Evolutionary conservation across 2,329 filamentous ascomycete genomes (phyloP).

Genomic region (Aspergillus costaricaensis): DNA sequence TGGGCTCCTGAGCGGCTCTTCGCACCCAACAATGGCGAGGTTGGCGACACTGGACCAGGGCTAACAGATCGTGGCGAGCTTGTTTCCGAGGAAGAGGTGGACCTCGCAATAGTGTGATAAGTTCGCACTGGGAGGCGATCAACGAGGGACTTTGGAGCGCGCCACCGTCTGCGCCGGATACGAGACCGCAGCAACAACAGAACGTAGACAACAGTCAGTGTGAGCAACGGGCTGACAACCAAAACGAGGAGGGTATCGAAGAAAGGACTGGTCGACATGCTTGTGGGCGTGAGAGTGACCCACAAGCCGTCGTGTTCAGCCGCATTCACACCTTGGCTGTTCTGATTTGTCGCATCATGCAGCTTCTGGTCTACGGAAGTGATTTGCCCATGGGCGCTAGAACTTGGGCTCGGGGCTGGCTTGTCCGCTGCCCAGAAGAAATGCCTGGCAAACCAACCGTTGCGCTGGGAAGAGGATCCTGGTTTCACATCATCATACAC

Average conservation of each 20-base stretch:
- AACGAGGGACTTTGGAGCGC: slow-evolving; percentile 95
- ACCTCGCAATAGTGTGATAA: slow-evolving; percentile 75
- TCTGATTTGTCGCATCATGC: slow-evolving; percentile 16
- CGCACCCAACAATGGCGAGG: slow-evolving; percentile 70
- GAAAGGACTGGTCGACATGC: slow-evolving; percentile 84
- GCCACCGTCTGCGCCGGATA: slow-evolving; percentile 86
- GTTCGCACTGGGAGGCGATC: slow-evolving; percentile 92
- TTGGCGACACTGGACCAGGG: slow-evolving; percentile 66
- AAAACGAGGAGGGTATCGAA: slow-evolving; percentile 95
- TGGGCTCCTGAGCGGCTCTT: slow-evolving; percentile 33
- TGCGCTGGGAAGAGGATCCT: slow-evolving; percentile 15
- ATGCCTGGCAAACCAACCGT: slow-evolving; percentile 39
- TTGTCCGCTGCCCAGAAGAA: slow-evolving; percentile 34
- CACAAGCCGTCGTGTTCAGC: slow-evolving; percentile 75
- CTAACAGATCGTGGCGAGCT: slow-evolving; percentile 62
- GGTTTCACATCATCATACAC: slow-evolving; percentile 14
- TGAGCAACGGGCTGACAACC: slow-evolving; percentile 91
- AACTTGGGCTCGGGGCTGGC: slow-evolving; percentile 16
- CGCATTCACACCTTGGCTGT: slow-evolving; percentile 34
- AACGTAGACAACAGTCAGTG: slow-evolving; percentile 88
- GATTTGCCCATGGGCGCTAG: slow-evolving; percentile 10
- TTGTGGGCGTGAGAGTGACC: slow-evolving; percentile 94
- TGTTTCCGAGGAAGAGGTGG: slow-evolving; percentile 59
- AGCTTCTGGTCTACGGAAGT: slow-evolving; percentile 21
- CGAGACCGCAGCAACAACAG: slow-evolving; percentile 83